Base-by-base conservation (phyloP, 1,284 basidiomycete species). In the Porogramme epimiltina region DNA sequence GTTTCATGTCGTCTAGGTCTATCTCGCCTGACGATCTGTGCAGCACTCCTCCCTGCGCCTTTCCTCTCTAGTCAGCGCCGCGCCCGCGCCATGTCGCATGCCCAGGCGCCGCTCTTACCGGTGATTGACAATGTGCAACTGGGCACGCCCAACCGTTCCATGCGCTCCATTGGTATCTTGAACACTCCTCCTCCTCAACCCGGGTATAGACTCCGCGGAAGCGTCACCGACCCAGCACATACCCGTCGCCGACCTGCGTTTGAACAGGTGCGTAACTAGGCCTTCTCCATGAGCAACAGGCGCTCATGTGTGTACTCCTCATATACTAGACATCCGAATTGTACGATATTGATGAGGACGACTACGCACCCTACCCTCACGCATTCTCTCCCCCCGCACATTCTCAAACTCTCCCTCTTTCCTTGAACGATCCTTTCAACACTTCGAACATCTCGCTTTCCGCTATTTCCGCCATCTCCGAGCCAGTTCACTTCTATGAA, bases 331-430 rank as follows among this genome's bases (percentile, higher is more conserved):
- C 75, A 45, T 75, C 79, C 22, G 79, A 87, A 33, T 72, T 89
- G 46, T 89, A 86, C 62, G 84, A 89, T 62, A 89, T 89, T 57
- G 82, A 87, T 59, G 86, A 89, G 66, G 81, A 85, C 61, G 81
- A 82, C 56, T 80, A 77, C 60, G 79, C 71, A 56, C 75, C 76
- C 0, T 81, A 80, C 43, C 73, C 73, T 42, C 72, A 73, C 42
- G 66, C 70, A 22, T 78, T 78, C 51, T 72, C 72, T 54, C 73
- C 70, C 56, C 64, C 64, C 51, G 60, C 55, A 16, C 56, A 66
- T 50, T 66, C 66, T 3, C 65, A 68, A 43, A 64, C 70, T 1
- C 61, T 69, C 34, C 69, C 71, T 4, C 56, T 72, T 15, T 51
- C 62, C 4, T 58, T 72, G 37, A 63, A 67, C 39, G 71, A 72